Conservation (phyloP, 2,329 filamentous ascomycete species). For the Akanthomyces dipterigenus region DNA sequence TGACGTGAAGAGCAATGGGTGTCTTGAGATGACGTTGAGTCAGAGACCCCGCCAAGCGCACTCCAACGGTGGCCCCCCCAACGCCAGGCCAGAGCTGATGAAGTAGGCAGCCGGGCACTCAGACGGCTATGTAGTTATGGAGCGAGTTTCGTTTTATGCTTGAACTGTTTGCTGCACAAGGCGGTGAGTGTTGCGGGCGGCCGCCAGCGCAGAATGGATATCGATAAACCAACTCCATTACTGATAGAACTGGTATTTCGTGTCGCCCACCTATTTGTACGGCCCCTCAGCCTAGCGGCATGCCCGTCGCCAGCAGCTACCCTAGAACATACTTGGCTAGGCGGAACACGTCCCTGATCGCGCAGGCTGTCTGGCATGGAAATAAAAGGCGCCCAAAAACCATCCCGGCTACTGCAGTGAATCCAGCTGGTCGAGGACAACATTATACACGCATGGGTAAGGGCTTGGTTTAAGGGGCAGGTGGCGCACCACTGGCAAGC, state of each 20-base stretch:
- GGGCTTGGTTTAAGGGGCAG: not conserved
- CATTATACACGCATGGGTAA: not conserved
- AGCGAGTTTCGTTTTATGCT: not conserved
- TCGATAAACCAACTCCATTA: not conserved
- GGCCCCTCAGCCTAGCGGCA: no score
- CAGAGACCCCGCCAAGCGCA: conserved; percentile 2
- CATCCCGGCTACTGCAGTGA: not conserved
- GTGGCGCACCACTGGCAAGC: not conserved
- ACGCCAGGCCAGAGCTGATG: not conserved
- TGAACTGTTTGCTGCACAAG: not conserved
- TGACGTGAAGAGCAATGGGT: not conserved
- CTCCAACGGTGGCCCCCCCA: not conserved
- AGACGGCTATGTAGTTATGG: no score
- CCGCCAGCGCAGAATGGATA: not conserved
- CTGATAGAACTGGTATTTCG: not conserved
- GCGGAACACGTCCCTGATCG: not conserved
- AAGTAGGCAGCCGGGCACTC: not conserved
- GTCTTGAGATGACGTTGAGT: conserved; percentile 7
- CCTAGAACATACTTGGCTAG: not conserved
- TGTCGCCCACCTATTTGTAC: not conserved
- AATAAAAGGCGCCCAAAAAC: not conserved
- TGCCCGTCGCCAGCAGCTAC: not conserved
- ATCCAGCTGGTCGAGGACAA: not conserved
- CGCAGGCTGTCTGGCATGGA: not conserved
- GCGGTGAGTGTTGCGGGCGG: conserved; percentile 4